Evolutionary conservation across 2,329 filamentous ascomycete species (phyloP), one percentile per base, ranked within the genome.

Genomic region (Aureobasidium sp.): DNA sequence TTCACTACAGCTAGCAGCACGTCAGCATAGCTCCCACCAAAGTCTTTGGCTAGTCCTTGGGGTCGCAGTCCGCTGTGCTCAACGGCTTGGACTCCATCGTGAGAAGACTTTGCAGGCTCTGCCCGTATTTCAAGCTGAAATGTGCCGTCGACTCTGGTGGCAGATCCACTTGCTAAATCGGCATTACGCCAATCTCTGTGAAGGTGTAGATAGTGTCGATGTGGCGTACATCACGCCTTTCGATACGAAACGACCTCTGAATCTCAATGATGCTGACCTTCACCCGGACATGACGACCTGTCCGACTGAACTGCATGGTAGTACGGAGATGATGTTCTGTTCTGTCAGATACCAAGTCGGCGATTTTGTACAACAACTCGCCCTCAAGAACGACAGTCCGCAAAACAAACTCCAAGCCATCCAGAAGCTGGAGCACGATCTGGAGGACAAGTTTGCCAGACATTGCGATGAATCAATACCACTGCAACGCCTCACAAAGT

Each of bases 101-200:
- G 36, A 17, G 36, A 17, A 6, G 5, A 37, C 14, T 14, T 17
- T 37, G 5, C 14, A 37, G 15, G 36, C 14, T 37, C 12, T 37
- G 36, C 36, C 36, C 17, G 15, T 37, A 37, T 37, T 37, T 9
- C 36, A 37, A 37, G 15, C 36, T 37, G 36, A 37, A 6, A 37
- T 37, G 36, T 37, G 36, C 36, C 36, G 36, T 17, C 36, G 36
- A 36, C 71, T 85, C 4, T 87, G 84, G 84, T 86, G 83, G 75
- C 82, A 86, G 66, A 78, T 87, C n/a, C 70, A 84, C 36, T 77
- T 84, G 17, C 76, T 87, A 1, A 85, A 88, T 65, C 68, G 69
- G 3, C 63, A 71, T 14, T 67, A 68, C 37, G 67, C 64, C 9
- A 70, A 72, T 39, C 64, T 72, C 0, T 70, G 68, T 36, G 71